Base-by-base conservation (phyloP, 2,329 filamentous ascomycete species). In the Phoma sp. region DNA sequence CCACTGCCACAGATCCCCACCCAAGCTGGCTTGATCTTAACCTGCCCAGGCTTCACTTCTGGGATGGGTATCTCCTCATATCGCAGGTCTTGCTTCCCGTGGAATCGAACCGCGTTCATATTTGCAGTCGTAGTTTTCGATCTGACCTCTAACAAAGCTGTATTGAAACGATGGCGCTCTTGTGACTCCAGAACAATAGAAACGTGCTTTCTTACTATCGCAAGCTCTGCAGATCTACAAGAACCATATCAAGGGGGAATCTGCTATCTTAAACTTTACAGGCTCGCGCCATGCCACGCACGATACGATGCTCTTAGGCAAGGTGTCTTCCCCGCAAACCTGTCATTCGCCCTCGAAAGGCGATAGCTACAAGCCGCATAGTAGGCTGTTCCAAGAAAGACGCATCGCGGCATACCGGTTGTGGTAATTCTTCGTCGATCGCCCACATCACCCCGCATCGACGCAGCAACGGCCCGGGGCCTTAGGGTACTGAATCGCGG, bases 21-120 rank as follows among this genome's bases (percentile, higher is more conserved):
- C 70, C 71, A 78, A 4, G 74, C 69, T 27, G 76, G 76, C 44
- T 68, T 71, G 22, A 78, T 57, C 62, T 79, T 79, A 33, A 79
- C 77, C 48, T 78, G 74, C 2, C 75, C 77, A 47, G 72, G 65
- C 32, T 69, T 70, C 25, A 76, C 65, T 51, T 69, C 58, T 11
- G 77, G 77, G 22, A 77, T 62, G 14, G 76, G 71, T 39, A 80
- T 74, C 24, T 75, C 59, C 42, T 80, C 78, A 37, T 76, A 73
- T 39, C 77, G 64, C 55, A 80, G 63, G 49, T 80, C 77, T 39
- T 70, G 64, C 53, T 79, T 66, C 14, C 78, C 78, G 59, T 80
- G 73, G 62, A 78, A 80, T 3, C 77, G 74, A 7, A 80, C 67
- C n/a, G 78, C 78, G 55, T 78, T 77, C 78, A 80, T 79, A 8